Base-by-base conservation (phyloP, 1,139 yeast genomes). In the Nakaseomyces nivariensis region DNA sequence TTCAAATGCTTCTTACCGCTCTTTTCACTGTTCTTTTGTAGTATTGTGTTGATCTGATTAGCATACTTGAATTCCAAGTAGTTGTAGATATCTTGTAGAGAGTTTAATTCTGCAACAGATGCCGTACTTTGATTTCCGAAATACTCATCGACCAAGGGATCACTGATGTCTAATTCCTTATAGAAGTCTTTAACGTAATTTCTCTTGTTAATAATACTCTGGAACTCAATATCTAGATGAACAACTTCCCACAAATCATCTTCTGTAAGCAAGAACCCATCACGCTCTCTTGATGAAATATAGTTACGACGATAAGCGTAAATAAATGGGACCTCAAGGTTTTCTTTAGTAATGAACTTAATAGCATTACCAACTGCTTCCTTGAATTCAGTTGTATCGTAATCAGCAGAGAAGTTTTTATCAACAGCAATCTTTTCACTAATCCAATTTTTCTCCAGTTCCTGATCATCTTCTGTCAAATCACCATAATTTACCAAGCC, bases 221-320 rank as follows among this genome's bases (percentile, higher is more conserved):
- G 97, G 67, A 81, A 92, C 59, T 88, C 97, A 57, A 89, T 77
- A 64, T 92, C 97, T 48, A 89, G 75, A 56, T 80, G 83, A 9
- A 88, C 84, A 55, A 90, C 82, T 63, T 92, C 79, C 98, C 98
- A 94, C 54, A 92, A 72, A 64, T 90, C 97, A 66, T 87, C 92
- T 69, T 88, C 96, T 50, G 73, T 77, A 50, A 84, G 68, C 46
- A 83, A 71, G 45, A 77, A 79, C 7, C 78, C 77, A 46, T 70
- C 72, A 32, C 73, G 74, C 49, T 79, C 82, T 58, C 78, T 83
- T 25, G 73, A 74, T 1, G 67, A 64, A 47, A 66, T 70, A 64
- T 85, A 89, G 67, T 92, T 97, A 67, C 95, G 85, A 66, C 97
- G 85, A 63, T 89, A 96, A 37, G 90, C 84, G 87, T 96, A 90